These are phyloP conservation scores for Podospora sp. DNA, from an alignment of 495 filamentous ascomycete genomes.

Conservation along the genomic window DNA sequence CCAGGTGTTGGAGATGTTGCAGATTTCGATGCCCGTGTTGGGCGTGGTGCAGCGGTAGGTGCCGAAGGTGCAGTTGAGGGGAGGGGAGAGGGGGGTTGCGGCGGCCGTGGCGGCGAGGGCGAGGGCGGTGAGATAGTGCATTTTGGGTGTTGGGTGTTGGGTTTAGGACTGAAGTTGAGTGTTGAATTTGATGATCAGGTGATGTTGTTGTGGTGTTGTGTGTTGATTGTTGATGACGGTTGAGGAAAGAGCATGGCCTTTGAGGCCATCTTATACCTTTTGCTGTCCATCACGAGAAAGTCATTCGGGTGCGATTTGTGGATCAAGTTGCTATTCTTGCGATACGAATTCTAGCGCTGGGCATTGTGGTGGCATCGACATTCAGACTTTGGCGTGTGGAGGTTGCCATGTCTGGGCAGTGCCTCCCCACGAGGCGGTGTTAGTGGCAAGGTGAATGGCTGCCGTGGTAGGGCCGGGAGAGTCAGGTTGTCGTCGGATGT, in stretches of 20 bases:
- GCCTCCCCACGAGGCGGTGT: not conserved
- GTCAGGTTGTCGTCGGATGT: not conserved
- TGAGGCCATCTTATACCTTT: not conserved
- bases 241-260: not conserved
- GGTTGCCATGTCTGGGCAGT: not conserved
- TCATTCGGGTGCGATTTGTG: not conserved
- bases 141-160: not conserved
- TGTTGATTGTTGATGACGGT: not conserved
- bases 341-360: not conserved
- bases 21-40: slow-evolving; percentile 34
- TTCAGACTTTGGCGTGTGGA: not conserved
- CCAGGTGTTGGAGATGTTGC: slow-evolving; percentile 26
- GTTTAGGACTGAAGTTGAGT: not conserved
- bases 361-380: not conserved
- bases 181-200: not conserved
- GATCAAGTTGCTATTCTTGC: not conserved
- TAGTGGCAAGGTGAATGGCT: not conserved
- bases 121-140: not conserved
- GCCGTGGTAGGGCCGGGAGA: not conserved
- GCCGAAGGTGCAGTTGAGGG: slow-evolving; percentile 27
- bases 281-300: not conserved
- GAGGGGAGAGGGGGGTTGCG: slow-evolving; percentile 19
- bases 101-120: slow-evolving; percentile 10
- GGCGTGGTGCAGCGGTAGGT: slow-evolving; percentile 31
- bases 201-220: not conserved